Conservation (phyloP, 129 eudicot genomes). For the Flaveria robusta region DNA sequence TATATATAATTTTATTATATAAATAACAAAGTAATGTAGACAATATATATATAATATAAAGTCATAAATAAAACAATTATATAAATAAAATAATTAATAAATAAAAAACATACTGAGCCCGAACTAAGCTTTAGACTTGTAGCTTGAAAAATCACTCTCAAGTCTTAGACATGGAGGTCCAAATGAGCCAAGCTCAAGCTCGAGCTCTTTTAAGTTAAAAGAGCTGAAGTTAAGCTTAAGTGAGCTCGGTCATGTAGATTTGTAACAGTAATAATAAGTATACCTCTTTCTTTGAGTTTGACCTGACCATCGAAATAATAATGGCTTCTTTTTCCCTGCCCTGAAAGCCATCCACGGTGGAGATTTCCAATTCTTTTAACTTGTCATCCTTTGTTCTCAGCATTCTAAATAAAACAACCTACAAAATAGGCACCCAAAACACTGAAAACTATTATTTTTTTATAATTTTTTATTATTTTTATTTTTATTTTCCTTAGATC, state of each 20-base stretch:
- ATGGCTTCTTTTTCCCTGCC: constrained; percentile 98
- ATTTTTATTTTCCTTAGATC: no score
- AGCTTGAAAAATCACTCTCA: not conserved
- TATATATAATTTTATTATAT: not conserved
- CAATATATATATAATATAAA: not conserved
- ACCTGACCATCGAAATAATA: constrained; percentile 93
- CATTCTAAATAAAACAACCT: constrained; percentile 81
- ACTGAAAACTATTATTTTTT: not conserved
- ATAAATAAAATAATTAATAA: not conserved
- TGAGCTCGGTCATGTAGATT: not conserved
- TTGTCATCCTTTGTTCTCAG: constrained; percentile 69
- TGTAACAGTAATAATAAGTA: constrained; percentile 19
- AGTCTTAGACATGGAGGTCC: not conserved
- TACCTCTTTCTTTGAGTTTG: constrained; percentile 97
- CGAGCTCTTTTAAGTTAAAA: not conserved
- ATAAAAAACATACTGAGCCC: not conserved
- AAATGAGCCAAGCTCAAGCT: not conserved
- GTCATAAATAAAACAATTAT: not conserved
- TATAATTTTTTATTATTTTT: not conserved
- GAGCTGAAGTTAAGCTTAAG: not conserved
- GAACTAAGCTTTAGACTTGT: not conserved
- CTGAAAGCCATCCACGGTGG: constrained; percentile 97
- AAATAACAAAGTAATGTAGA: not conserved
- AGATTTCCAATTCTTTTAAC: constrained; percentile 81
- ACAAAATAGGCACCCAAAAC: constrained; percentile 21